phyloP scores from a whole-genome alignment of 169 alveolate genomes.

The Plasmodium chabaudi region DNA sequence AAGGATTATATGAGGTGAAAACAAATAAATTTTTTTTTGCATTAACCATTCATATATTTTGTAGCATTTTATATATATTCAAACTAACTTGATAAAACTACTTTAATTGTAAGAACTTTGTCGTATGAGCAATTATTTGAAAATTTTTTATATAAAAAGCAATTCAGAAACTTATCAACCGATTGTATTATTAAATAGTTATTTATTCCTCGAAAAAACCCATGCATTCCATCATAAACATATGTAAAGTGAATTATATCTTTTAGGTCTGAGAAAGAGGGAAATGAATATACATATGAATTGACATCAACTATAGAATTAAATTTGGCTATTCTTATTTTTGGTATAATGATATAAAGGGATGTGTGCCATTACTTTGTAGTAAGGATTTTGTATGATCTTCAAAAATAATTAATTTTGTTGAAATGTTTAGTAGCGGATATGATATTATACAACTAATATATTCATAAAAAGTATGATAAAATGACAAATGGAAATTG shows the following conservation, averaged over 20 bases:
- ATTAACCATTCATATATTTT: too few species aligned
- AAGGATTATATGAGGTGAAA: not conserved
- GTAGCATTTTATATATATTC: too few species aligned
- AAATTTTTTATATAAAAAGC: constrained; percentile 42
- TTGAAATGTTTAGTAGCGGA: constrained; percentile 57
- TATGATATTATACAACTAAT: constrained; percentile 58
- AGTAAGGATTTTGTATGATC: constrained; percentile 39
- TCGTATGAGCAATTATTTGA: constrained; percentile 60
- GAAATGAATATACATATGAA: not conserved
- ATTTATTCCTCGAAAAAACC: constrained; percentile 54
- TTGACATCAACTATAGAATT: not conserved
- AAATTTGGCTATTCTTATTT: too few species aligned
- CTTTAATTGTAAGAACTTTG: constrained; percentile 68
- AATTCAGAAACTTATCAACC: constrained; percentile 48
- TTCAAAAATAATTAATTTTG: constrained; percentile 61
- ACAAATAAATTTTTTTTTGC: not conserved
- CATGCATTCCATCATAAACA: constrained; percentile 60
- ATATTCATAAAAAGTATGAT: constrained; percentile 60
- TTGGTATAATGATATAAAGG: too few species aligned
- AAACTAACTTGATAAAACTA: constrained; percentile 58
- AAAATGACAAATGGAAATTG: constrained; percentile 48
- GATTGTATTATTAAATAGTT: constrained; percentile 45
- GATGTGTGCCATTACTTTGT: constrained; percentile 12
- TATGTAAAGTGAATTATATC: constrained; percentile 44
- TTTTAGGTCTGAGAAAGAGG: constrained; percentile 28